A percentile compares a stretch with the other conserved stretches of the same genome.
Conservation (phyloP, 495 filamentous ascomycete genomes). For the Xanthoparmelia taractica region DNA sequence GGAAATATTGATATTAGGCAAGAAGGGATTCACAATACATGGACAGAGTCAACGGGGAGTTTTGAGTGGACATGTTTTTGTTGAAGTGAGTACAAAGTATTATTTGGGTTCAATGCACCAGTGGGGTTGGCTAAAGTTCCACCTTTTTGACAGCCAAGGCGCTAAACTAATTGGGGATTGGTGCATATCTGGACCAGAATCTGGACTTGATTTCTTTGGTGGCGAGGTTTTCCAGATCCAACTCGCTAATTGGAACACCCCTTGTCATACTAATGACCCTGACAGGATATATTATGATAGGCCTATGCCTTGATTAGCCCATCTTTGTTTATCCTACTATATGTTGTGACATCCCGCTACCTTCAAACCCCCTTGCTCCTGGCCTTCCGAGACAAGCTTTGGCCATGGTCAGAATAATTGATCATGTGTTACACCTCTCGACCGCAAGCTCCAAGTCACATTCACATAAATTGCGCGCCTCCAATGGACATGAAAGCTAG, state of each 20-base stretch:
- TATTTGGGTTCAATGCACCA: not conserved
- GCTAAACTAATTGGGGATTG: not conserved
- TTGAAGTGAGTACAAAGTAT: not conserved
- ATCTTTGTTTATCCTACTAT: not conserved
- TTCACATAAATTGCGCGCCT: not conserved
- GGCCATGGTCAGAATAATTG: not conserved
- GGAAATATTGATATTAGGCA: too few relatives aligned
- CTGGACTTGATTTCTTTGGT: not conserved
- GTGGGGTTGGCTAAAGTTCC: constrained; percentile 6
- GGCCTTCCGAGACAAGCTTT: not conserved
- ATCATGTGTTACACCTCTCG: too few relatives aligned
- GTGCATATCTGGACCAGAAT: not conserved
- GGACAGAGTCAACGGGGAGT: not conserved
- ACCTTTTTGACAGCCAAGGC: not conserved
- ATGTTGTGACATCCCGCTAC: not conserved
- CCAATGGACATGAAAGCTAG: not conserved
- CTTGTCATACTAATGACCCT: not conserved
- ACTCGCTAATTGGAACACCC: too few relatives aligned
- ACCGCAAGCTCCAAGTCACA: not conserved
- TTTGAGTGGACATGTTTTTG: not conserved
- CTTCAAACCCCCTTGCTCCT: not conserved
- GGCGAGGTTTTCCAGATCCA: not conserved
- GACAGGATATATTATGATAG: not conserved
- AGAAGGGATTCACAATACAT: not conserved
- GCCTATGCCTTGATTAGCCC: not conserved